phyloP scores from a whole-genome alignment of 2,329 filamentous ascomycete species.

The Diaporthe amygdali region DNA sequence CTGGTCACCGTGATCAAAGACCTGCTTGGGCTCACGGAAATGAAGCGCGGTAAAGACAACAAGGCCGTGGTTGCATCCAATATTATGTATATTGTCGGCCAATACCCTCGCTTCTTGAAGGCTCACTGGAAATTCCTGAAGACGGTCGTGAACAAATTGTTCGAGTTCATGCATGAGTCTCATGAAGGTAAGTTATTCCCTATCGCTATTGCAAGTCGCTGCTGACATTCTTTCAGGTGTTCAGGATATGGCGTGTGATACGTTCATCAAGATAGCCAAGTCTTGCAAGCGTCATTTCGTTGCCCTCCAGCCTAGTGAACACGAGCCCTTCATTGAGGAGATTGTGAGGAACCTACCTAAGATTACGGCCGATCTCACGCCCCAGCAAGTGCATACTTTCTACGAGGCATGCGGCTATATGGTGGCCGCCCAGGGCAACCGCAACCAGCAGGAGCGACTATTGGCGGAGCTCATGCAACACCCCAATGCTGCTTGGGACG shows the following conservation, averaged over 20 bases:
- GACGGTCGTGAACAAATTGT: constrained; percentile 99
- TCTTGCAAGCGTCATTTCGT: constrained; percentile 98
- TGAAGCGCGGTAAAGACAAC: constrained; percentile 99
- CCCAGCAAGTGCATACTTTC: constrained; percentile 98
- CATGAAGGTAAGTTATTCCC: constrained; percentile 75
- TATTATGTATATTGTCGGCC: constrained; percentile 99
- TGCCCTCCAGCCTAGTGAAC: constrained; percentile 90
- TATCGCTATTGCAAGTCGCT: not conserved
- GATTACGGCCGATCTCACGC: constrained; percentile 93
- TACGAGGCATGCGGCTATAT: constrained; percentile 99
- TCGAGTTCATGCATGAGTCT: constrained; percentile 99
- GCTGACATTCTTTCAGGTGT: constrained; percentile 65
- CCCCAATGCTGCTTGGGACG: constrained; percentile 93
- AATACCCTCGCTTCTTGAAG: constrained; percentile 97
- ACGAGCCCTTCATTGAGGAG: constrained; percentile 96
- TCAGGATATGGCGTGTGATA: constrained; percentile 99
- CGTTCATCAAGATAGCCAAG: constrained; percentile 99
- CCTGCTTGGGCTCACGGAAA: constrained; percentile 92
- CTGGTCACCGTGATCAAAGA: constrained; percentile 99
- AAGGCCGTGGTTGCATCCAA: constrained; percentile 99
- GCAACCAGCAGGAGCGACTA: constrained; percentile 88
- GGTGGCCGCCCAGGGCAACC: constrained; percentile 97
- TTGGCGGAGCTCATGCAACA: constrained; percentile 92
- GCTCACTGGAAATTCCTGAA: constrained; percentile 99
- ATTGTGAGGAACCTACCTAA: constrained; percentile 95